Conservation (phyloP, 441 rosid species). For the Aquilaria agallochum region DNA sequence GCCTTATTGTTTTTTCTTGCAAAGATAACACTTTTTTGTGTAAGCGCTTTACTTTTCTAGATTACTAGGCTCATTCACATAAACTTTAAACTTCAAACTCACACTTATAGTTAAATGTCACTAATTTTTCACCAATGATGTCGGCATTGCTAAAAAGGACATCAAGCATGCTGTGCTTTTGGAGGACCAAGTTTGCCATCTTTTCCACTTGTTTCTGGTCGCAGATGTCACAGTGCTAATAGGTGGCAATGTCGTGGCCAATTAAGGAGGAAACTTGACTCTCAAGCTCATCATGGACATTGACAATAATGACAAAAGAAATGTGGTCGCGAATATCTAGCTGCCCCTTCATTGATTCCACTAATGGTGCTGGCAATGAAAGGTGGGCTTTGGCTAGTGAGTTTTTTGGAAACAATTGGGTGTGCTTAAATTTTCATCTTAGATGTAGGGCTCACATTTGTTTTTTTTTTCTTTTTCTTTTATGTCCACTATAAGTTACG, state of each 20-base stretch:
- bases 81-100: too few relatives aligned
- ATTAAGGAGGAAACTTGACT: slow-evolving; percentile 35
- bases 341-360: slow-evolving; percentile 76
- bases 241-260: slow-evolving; percentile 38
- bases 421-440: not conserved
- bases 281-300: slow-evolving; percentile 64
- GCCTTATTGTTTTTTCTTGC: too few relatives aligned
- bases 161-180: slow-evolving; percentile 56
- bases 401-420: slow-evolving; percentile 9
- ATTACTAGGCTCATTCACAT: too few relatives aligned
- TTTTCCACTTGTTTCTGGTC: slow-evolving; percentile 72
- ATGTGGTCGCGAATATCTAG: slow-evolving; percentile 50
- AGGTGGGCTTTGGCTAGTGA: slow-evolving; percentile 12
- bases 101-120: too few relatives aligned
- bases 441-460: not conserved
- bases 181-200: slow-evolving; percentile 45
- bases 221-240: slow-evolving; percentile 65
- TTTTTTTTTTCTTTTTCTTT: too few relatives aligned
- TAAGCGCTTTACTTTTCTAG: too few relatives aligned
- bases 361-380: slow-evolving; percentile 75
- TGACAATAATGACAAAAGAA: slow-evolving; percentile 53
- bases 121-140: slow-evolving; percentile 37
- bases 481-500: too few relatives aligned
- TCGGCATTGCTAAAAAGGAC: slow-evolving; percentile 82
- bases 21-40: too few relatives aligned